Evolutionary conservation across 768 basidiomycete species (phyloP).

Genomic region (Phlebiopsis gigantea): DNA sequence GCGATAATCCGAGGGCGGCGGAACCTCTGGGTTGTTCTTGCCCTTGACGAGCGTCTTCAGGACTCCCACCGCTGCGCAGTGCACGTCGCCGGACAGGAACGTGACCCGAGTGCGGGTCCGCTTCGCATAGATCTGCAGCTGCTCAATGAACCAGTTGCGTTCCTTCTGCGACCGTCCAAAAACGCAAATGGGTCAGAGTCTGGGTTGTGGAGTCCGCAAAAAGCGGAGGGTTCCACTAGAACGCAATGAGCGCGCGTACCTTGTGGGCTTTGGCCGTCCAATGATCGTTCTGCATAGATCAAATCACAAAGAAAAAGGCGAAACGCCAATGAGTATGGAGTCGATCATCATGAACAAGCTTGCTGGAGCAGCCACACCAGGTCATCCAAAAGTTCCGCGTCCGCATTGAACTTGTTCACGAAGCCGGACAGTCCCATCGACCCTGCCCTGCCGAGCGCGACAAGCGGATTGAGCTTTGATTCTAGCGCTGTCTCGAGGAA

Average conservation of each 20-base stretch:
- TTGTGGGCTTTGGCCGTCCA: constrained; percentile 85
- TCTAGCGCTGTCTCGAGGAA: constrained; percentile 79
- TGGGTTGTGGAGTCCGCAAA: neutral
- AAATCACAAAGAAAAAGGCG: neutral
- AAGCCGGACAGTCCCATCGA: constrained; percentile 69
- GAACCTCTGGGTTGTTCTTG: constrained; percentile 31
- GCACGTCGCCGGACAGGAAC: constrained; percentile 91
- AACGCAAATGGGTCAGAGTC: neutral
- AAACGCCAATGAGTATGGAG: neutral
- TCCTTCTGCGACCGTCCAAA: constrained; percentile 53
- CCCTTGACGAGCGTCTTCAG: constrained; percentile 58
- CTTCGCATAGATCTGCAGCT: constrained; percentile 69
- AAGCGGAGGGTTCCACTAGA: no score
- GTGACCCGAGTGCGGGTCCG: constrained; percentile 66
- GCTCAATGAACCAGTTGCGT: constrained; percentile 82
- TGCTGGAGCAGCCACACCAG: constrained; percentile 44
- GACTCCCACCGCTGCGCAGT: constrained; percentile 80
- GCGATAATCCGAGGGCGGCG: constrained; percentile 58
- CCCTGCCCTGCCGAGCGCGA: constrained; percentile 65
- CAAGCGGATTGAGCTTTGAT: constrained; percentile 80
- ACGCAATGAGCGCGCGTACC: constrained; percentile 31
- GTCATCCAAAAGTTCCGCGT: constrained; percentile 92
- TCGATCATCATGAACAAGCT: neutral
- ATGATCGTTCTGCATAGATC: constrained; percentile 66
- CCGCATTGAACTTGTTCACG: constrained; percentile 87